Evolutionary conservation across 352 stramenopile species (phyloP), one percentile per base, ranked within the genome.

Genomic region (Pythium biforme): DNA sequence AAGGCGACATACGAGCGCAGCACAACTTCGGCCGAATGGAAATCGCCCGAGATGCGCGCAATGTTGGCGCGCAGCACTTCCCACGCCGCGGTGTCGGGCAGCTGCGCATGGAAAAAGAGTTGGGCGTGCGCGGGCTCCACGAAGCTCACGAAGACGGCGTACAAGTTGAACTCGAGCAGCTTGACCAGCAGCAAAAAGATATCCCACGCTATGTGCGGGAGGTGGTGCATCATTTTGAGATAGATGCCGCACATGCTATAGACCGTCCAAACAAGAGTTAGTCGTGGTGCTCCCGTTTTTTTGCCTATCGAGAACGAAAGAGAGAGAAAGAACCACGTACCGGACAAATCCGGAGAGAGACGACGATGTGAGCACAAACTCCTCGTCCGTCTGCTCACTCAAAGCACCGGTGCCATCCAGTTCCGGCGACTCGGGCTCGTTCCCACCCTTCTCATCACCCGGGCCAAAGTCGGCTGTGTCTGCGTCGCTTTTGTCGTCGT

Each of bases 171-270:
- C 64, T 95, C 84, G 29, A 90, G 89, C 23, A 94, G 52, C 49
- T 83, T 85, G 56, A 88, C 83, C n/a, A 95, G 70, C 51, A 77
- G 73, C 31, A 78, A 60, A 61, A 92, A 88, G 22, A 83, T 67
- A 31, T 94, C 80, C 77, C 80, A 92, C 15, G 74, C 66, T 26
- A 90, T 77, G 31, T 88, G 74, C 14, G 84, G 84, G 45, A 95
- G 55, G 27, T 93, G 72, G 55, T 93, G 72, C 84, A 95, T 94
- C 74, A 94, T 91, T 72, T 95, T 95, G 46, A 95, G 54, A 50
- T 95, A 93, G 11, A 92, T 74, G 34, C 86, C 86, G 29, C 81
- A 92, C 29, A 95, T 75, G 0, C 86, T 93, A 43, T 20, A 50
- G 56, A 25, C 3, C 17, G 5, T n/a, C 20, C 7, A 26, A 31